Conservation (phyloP, 148 eudicot genomes). For the Talinum fruticosum region DNA sequence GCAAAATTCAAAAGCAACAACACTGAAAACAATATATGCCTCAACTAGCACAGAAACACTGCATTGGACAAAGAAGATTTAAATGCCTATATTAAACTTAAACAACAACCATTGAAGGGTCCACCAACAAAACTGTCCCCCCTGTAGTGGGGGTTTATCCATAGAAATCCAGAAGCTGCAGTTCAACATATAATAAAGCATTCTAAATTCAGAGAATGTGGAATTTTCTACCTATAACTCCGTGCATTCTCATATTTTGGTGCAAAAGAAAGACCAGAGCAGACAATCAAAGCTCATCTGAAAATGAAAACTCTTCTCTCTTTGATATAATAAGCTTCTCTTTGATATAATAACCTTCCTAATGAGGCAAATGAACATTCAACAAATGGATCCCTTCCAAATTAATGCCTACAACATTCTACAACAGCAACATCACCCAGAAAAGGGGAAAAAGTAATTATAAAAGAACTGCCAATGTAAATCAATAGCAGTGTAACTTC, state of each 20-base stretch:
- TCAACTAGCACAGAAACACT: not conserved
- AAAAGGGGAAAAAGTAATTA: not conserved
- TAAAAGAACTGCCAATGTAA: not conserved
- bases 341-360: slow-evolving; percentile 56
- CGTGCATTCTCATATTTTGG: slow-evolving; percentile 89
- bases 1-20: not conserved
- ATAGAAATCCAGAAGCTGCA: not conserved
- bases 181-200: not conserved
- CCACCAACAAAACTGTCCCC: not conserved
- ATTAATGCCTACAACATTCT: not conserved
- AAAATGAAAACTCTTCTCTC: slow-evolving; percentile 29
- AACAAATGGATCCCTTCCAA: not conserved
- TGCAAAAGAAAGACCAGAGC: slow-evolving; percentile 70
- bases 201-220: not conserved
- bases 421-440: not conserved
- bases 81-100: not conserved
- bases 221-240: slow-evolving; percentile 66
- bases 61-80: not conserved
- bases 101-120: not conserved
- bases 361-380: not conserved
- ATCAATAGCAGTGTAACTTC: not conserved
- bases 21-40: not conserved
- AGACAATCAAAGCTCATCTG: slow-evolving; percentile 60
- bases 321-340: slow-evolving; percentile 57
- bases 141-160: not conserved